Evolutionary conservation across 2,329 filamentous ascomycete genomes (phyloP), one percentile per base, ranked within the genome.

Genomic region (Hymenoscyphus scutula): DNA sequence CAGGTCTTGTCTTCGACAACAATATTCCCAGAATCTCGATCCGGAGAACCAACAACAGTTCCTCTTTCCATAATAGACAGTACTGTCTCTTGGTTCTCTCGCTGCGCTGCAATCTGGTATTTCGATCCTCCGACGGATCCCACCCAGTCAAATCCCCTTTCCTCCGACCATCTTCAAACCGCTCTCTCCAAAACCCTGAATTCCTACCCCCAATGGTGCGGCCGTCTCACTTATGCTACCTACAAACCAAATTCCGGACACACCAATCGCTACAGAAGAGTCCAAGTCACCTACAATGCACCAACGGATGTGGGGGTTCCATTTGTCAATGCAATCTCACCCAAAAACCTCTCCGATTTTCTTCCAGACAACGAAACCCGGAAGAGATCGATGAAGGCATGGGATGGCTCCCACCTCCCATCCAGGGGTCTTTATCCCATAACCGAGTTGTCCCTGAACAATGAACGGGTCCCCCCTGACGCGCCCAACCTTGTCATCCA

Each of bases 91-190:
- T 71, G 76, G 3, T 82, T 80, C 63, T 60, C 74, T 1, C 65
- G 74, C 4, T 77, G 77, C 7, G 76, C 73, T 23, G 78, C 77
- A 3, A 74, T 80, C 19, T 82, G 79, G 79, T 74, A 80, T 7
- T 81, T 73, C 61, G 71, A 79, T 37, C 68, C 72, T 53, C 71
- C 71, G 19, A 60, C 56, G 19, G 65, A 64, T 23, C 55, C 62
- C 15, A 29, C 60, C 4, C 17, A 55, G 15, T 17, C 56, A 45
- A 51, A 51, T 13, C 45, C 45, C n/a, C 53, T 68, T 0, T 61
- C 67, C 17, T 32, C 62, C 7, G 30, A 62, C 5, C 65, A 67
- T 38, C 62, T 73, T 10, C 62, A 67, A 57, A 30, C 27, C 1
- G 71, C 76, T 2, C 74, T 80, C 27, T 62, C 68, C 1, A 68